Percentiles rank a stretch among this genome's conserved stretches.
Conservation (phyloP, 208 protist species). For the Wallacemonas collosoma region DNA sequence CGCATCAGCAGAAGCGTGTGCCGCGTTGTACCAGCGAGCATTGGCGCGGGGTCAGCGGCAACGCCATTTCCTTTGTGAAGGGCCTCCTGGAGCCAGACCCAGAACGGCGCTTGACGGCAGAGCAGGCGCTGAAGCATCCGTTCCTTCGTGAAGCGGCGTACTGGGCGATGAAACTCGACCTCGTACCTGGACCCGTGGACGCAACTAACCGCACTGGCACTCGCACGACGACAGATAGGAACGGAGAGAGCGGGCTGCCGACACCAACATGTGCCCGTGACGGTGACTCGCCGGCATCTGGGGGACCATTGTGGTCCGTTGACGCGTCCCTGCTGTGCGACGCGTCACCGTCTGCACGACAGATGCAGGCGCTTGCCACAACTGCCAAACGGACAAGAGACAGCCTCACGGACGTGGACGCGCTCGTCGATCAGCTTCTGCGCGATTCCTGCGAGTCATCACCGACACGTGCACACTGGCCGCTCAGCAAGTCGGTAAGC, state of each 20-base stretch:
- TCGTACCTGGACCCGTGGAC: slow-evolving; percentile 44
- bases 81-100: slow-evolving; percentile 67
- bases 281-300: no score
- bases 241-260: no score
- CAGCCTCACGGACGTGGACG: slow-evolving; percentile 3
- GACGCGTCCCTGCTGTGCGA: no score
- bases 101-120: slow-evolving; percentile 42
- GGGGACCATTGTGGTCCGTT: no score
- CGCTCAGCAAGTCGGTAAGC: not conserved
- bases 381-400: not conserved
- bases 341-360: no score
- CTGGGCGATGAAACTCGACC: slow-evolving; percentile 47
- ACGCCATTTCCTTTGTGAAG: slow-evolving; percentile 71
- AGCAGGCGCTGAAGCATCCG: slow-evolving; percentile 65
- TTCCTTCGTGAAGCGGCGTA: slow-evolving; percentile 51
- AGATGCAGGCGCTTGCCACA: no score
- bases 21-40: slow-evolving; percentile 66
- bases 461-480: not conserved
- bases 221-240: no score
- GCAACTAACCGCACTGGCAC: not conserved
- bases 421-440: slow-evolving; percentile 14
- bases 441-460: not conserved
- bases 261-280: no score
- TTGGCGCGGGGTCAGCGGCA: slow-evolving; percentile 57
- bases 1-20: slow-evolving; percentile 68